phyloP scores from a whole-genome alignment of 768 basidiomycete genomes.

The Clitopilus passeckerianus region DNA sequence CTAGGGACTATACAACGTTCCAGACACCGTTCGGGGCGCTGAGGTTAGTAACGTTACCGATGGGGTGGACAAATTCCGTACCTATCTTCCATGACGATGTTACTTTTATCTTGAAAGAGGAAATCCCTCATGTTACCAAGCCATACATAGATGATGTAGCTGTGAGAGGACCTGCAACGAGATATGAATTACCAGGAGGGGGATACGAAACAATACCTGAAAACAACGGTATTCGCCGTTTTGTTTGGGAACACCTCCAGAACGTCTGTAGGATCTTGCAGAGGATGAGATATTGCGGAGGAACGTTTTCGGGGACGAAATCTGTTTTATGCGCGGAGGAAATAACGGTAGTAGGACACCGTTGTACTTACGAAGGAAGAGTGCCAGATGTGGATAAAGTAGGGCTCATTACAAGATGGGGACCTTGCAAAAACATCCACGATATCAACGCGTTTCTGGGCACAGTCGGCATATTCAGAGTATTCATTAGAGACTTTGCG shows the following conservation, averaged over 20 bases:
- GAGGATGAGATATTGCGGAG: conserved; percentile 20
- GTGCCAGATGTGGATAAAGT: conserved; percentile 15
- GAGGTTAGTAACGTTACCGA: conserved; percentile 24
- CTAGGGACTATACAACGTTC: conserved; percentile 31
- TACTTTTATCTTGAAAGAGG: conserved; percentile 26
- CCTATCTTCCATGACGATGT: conserved; percentile 36
- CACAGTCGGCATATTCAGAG: conserved; percentile 16
- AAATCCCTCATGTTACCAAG: conserved; percentile 30
- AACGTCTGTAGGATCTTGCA: conserved; percentile 29
- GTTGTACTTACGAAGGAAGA: conserved; percentile 25
- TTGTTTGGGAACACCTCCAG: conserved; percentile 33
- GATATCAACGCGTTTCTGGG: conserved; percentile 26
- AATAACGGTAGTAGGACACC: conserved; percentile 24
- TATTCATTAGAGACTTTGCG: conserved; percentile 21
- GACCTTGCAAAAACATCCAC: conserved; percentile 8
- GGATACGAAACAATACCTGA: conserved; percentile 27
- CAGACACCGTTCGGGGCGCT: conserved; percentile 28
- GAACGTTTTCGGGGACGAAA: conserved; percentile 27
- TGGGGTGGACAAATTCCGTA: conserved; percentile 16
- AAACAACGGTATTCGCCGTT: conserved; percentile 28
- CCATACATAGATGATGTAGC: conserved; percentile 36
- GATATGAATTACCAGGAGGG: conserved; percentile 21
- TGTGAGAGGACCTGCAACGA: conserved; percentile 23
- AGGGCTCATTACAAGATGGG: conserved; percentile 18
- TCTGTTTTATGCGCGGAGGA: conserved; percentile 15